Evolutionary conservation across 1,139 yeast genomes (phyloP).

Genomic region (Ogataea hybrid): DNA sequence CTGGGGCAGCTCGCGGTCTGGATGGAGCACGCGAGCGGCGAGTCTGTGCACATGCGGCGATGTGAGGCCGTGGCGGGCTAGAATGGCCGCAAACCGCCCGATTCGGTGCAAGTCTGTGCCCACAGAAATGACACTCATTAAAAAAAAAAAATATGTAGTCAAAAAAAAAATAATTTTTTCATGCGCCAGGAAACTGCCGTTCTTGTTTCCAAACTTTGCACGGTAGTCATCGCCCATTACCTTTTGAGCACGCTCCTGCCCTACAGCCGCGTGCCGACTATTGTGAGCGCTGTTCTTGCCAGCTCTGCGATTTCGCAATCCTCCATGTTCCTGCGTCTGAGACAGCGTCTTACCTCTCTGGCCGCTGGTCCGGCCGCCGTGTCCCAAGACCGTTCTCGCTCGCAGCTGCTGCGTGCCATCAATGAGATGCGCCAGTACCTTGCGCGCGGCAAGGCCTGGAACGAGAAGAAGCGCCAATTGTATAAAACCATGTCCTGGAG

Average conservation of each 20-base stretch:
- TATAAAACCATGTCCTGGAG: too few species aligned
- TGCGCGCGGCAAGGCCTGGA: too few species aligned
- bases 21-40: conserved; percentile 50
- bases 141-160: conserved; percentile 18
- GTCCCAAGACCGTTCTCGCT: conserved; percentile 20
- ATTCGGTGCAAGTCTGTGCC: conserved; percentile 63
- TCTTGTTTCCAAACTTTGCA: conserved; percentile 2
- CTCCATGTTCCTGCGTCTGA: conserved; percentile 25
- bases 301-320: conserved; percentile 33
- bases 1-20: conserved; percentile 42
- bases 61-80: conserved; percentile 34
- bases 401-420: conserved; percentile 48
- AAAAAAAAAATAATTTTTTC: conserved; percentile 18
- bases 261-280: conserved; percentile 27
- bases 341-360: conserved; percentile 21
- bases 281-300: conserved; percentile 29
- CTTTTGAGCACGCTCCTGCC: conserved; percentile 18
- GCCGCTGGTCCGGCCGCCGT: conserved; percentile 16
- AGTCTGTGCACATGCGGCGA: conserved; percentile 40
- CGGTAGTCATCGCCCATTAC: conserved; percentile 2
- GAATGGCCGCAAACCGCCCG: conserved; percentile 46
- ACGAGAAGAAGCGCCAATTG: too few species aligned
- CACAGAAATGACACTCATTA: conserved; percentile 41
- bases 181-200: conserved; percentile 6
- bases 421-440: conserved; percentile 49